These are phyloP conservation scores for Xylaria longipes DNA, from an alignment of 495 filamentous ascomycete genomes.

Conservation along the genomic window DNA sequence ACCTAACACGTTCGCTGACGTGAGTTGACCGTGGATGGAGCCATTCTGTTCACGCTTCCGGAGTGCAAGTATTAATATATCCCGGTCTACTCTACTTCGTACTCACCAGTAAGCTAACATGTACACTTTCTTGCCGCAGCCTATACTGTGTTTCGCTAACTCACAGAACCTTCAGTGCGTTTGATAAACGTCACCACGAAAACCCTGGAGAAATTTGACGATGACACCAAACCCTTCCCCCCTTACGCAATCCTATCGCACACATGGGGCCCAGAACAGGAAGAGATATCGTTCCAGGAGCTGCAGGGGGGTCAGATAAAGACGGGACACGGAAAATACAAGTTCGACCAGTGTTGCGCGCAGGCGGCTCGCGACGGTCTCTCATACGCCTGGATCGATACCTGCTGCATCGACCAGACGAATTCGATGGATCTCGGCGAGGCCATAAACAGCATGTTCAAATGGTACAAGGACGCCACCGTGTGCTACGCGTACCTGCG, in stretches of 20 bases:
- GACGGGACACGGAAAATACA: not conserved
- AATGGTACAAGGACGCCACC: conserved; percentile 19
- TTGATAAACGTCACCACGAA: conserved; percentile 21
- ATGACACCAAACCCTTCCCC: conserved; percentile 10
- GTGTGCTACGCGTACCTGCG: conserved; percentile 18
- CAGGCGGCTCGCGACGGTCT: conserved; percentile 24
- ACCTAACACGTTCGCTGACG: not conserved
- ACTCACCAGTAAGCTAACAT: not conserved
- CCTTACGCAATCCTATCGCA: conserved; percentile 38
- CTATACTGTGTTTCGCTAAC: not conserved
- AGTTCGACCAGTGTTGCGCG: conserved; percentile 20
- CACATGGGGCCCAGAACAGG: conserved; percentile 33
- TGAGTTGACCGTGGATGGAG: not conserved
- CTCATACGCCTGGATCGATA: conserved; percentile 18
- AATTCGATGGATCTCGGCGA: conserved; percentile 1
- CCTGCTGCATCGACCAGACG: conserved; percentile 22
- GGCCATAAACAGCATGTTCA: conserved; percentile 47
- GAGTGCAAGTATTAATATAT: not conserved
- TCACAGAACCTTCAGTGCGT: not conserved
- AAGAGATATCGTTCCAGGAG: conserved; percentile 29
- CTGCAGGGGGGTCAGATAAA: not conserved
- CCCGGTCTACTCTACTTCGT: not conserved
- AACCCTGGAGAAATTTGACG: conserved; percentile 22
- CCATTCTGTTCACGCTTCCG: not conserved
- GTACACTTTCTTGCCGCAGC: not conserved